Evolutionary conservation across 2,329 filamentous ascomycete species (phyloP).

Genomic region (Paecilomyces sp.): DNA sequence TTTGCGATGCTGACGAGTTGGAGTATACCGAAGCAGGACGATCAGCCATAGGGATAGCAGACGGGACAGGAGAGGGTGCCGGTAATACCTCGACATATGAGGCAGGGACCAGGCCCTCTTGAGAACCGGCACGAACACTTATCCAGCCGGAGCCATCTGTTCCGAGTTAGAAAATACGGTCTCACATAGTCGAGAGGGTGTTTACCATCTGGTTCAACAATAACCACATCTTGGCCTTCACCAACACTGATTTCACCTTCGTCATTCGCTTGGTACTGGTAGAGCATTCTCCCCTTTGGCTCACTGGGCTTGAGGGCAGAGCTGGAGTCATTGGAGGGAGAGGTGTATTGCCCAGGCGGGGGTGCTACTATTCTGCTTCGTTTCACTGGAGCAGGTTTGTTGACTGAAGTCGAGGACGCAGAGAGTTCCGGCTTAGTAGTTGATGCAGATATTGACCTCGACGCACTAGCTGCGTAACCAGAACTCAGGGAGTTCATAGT

Average conservation of each 20-base stretch:
- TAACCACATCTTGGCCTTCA: constrained; percentile 68
- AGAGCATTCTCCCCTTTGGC: constrained; percentile 81
- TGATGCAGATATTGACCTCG: constrained; percentile 64
- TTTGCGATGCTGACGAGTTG: constrained; percentile 64
- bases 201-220: constrained; percentile 85
- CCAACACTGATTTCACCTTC: constrained; percentile 74
- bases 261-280: constrained; percentile 71
- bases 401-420: constrained; percentile 27
- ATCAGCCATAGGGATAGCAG: constrained; percentile 29
- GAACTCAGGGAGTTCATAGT: constrained; percentile 89
- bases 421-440: constrained; percentile 39
- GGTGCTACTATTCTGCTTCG: constrained; percentile 78
- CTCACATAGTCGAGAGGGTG: constrained; percentile 9
- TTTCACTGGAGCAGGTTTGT: constrained; percentile 27
- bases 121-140: constrained; percentile 64
- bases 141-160: constrained; percentile 88
- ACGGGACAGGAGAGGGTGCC: constrained; percentile 34
- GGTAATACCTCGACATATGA: constrained; percentile 69
- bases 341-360: constrained; percentile 70
- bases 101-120: constrained; percentile 80
- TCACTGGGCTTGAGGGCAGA: constrained; percentile 39
- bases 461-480: constrained; percentile 72
- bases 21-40: constrained; percentile 72
- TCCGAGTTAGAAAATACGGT: constrained; percentile 2
- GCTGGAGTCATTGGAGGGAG: constrained; percentile 43